Percentiles rank a stretch among this genome's conserved stretches.
Evolutionary conservation across 768 basidiomycete genomes (phyloP).

Genomic region (Auricularia auricula-judae): DNA sequence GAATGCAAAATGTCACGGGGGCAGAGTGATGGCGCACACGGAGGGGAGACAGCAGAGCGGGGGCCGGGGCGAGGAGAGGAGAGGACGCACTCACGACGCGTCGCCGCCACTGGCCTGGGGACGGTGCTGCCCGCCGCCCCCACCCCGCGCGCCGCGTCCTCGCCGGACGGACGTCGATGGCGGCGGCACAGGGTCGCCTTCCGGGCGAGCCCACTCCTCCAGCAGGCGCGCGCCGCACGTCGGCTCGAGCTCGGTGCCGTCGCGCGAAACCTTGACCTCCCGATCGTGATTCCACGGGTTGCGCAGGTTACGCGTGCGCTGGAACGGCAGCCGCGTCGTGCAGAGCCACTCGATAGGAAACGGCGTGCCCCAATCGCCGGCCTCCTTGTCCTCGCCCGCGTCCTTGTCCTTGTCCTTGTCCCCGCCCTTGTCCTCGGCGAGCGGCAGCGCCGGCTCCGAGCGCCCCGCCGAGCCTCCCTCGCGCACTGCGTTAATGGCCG

Average conservation of each 20-base stretch:
- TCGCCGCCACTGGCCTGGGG: not conserved
- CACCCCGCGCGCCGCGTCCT: not conserved
- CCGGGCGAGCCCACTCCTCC: slow-evolving; percentile 47
- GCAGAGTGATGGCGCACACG: not conserved
- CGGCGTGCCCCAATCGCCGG: slow-evolving; percentile 54
- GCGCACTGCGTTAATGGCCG: not conserved
- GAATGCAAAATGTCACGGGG: not conserved
- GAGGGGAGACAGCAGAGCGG: not conserved
- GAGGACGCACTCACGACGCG: not conserved
- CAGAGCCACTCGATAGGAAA: slow-evolving; percentile 81
- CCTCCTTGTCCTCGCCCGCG: slow-evolving; percentile 11
- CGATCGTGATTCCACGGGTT: slow-evolving; percentile 90
- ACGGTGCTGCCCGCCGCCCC: not conserved
- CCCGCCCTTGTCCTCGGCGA: not conserved
- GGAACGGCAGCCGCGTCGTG: slow-evolving; percentile 61
- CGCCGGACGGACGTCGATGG: slow-evolving; percentile 7
- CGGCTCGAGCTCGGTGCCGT: slow-evolving; percentile 91
- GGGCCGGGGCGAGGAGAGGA: not conserved
- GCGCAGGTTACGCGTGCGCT: slow-evolving; percentile 63
- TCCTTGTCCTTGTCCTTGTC: not conserved
- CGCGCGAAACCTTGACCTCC: slow-evolving; percentile 72
- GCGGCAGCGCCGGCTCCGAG: not conserved
- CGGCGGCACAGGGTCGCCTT: slow-evolving; percentile 14
- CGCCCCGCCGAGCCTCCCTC: not conserved
- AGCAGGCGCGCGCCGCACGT: slow-evolving; percentile 53